phyloP scores from a whole-genome alignment of 2,329 filamentous ascomycete species.

The Setomelanomma holmii region DNA sequence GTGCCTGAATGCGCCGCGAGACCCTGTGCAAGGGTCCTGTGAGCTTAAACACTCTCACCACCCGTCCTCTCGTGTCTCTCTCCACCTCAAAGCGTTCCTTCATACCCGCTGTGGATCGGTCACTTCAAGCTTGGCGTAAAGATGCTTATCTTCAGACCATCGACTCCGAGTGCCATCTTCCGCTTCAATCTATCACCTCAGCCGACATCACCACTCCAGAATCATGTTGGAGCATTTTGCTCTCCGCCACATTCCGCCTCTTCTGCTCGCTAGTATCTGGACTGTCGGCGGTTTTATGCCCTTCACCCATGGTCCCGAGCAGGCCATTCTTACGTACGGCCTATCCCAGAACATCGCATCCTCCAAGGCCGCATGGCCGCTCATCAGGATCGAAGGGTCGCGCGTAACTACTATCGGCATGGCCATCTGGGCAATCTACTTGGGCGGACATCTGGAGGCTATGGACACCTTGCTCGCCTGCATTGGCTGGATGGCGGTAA shows the following conservation, averaged over 20 bases:
- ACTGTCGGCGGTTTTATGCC: constrained; percentile 22
- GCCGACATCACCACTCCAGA: no score
- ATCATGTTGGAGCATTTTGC: constrained; percentile 20
- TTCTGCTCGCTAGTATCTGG: constrained; percentile 25
- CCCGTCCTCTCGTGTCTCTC: no score
- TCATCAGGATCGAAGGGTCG: constrained; percentile 23
- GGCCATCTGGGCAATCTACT: constrained; percentile 24
- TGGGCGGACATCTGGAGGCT: constrained; percentile 23
- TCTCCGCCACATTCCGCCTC: constrained; percentile 20
- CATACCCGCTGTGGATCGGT: no score
- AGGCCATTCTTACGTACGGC: constrained; percentile 18
- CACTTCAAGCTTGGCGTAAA: no score
- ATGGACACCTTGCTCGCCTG: constrained; percentile 22
- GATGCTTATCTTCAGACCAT: no score
- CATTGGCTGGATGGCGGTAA: constrained; percentile 23
- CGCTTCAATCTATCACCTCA: no score
- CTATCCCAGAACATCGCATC: constrained; percentile 15
- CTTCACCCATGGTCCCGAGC: constrained; percentile 15
- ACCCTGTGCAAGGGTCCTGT: no score
- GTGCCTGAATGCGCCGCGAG: no score
- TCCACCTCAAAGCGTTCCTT: no score
- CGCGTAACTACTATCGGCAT: constrained; percentile 24
- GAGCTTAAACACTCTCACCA: no score
- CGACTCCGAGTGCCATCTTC: no score
- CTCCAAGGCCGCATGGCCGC: constrained; percentile 19